Base-by-base conservation (phyloP, 805 yeast species). In the Spathaspora passalidarum region DNA sequence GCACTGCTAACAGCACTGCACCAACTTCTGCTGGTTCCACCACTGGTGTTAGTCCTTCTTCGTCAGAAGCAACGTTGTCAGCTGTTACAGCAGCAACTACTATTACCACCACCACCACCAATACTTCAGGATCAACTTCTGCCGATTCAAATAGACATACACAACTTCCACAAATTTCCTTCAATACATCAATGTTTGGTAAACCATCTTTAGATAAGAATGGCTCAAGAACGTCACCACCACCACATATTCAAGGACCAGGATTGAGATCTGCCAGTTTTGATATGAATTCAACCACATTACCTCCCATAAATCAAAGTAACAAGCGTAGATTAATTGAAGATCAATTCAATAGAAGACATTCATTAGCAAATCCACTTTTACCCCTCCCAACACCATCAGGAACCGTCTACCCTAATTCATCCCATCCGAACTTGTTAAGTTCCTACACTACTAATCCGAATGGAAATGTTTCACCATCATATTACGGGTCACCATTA, bases 171-270 rank as follows among this genome's bases (percentile, higher is more conserved):
- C 62, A 59, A 43, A 66, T 72, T 22, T 60, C 74, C 10, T 72
- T 72, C 58, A 72, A 72, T 44, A 70, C 76, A 2, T 62, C 71
- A 4, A 71, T 72, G 65, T 72, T 72, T 49, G 49, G 49, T 19
- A 20, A 45, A 25, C 38, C 38, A 25, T 13, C 38, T 8, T 34
- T 36, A n/a, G 25, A 38, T 29, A 36, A 14, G 10, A 16, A 16
- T 17, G 32, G 19, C 14, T 14, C 38, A 49, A 42, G 22, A 51
- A 44, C 29, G 9, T 21, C 49, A 13, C 32, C 25, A 26, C 38
- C 22, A n/a, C 29, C 38, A 17, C 46, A 22, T 43, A 41, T 18
- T 19, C 46, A 22, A n/a, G 34, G 40, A 14, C 19, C 38, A n/a
- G 23, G 41, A 26, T 40, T 37, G 21, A 46, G 66, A 45, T 59